Base-by-base conservation (phyloP, 2,329 filamentous ascomycete genomes). In the Apiospora marii region DNA sequence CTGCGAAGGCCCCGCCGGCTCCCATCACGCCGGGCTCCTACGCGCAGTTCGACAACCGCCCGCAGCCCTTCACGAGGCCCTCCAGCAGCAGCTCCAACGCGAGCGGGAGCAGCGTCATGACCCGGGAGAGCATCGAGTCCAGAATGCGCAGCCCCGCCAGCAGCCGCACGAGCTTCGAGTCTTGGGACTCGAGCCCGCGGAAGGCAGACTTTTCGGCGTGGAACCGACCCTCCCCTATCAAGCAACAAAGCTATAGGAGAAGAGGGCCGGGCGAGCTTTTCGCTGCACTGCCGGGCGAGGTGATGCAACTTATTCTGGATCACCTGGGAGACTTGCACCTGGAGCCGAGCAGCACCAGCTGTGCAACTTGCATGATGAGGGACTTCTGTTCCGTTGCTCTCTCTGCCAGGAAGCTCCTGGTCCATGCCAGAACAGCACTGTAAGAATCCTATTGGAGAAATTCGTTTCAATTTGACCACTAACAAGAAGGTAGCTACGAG, bases 291-390 rank as follows among this genome's bases (percentile, higher is more conserved):
- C 89, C 90, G 0, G 85, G 86, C n/a, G 89, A 91, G 77, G 87
- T 92, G 1, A 79, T 92, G 67, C 84, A 87, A 70, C 80, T 89
- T 46, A 87, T 92, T n/a, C 77, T 92, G 46, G 84, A 84, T 51
- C 84, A 87, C 71, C 80, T 92, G 24, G 88, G 85, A 77, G 81
- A 83, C 49, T 78, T 85, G 19, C 90, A 92, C 77, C 77, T 91
- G 16, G 80, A 79, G 8, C 77, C 80, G 19, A 81, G 81, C 3
- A 87, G 85, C 74, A 80, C 81, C 46, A 90, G 89, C 79, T 92
- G 90, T 77, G 85, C 89, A 22, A 92, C 90, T 24, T 92, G 90
- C 79, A 91, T 88, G 87, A 90, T 91, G 88, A 85, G 90, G 68
- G 90, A 92, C 76, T 81, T 87, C 43, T 88, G 86, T 75, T 85